These are phyloP conservation scores for Boletus mariae DNA, from an alignment of 1,284 basidiomycete genomes.

Conservation along the genomic window DNA sequence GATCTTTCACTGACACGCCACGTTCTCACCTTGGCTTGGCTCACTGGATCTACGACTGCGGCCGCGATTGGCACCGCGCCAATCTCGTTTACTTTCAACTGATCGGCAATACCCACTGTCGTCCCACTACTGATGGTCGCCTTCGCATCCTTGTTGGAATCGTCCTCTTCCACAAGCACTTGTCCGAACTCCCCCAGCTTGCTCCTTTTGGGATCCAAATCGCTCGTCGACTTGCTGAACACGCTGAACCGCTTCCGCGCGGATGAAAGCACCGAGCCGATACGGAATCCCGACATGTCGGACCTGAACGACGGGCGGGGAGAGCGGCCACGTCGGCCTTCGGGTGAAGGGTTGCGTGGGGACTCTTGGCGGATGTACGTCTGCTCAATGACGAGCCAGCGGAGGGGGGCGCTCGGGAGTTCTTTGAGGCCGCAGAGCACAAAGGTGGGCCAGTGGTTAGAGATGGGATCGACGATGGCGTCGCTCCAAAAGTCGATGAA, in stretches of 20 bases:
- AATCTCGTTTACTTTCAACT: constrained; percentile 4
- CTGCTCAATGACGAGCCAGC: constrained; percentile 68
- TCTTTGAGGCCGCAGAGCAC: constrained; percentile 62
- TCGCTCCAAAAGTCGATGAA: constrained; percentile 79
- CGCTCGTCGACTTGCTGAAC: constrained; percentile 38
- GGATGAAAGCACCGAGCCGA: constrained; percentile 40
- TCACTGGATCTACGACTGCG: not conserved
- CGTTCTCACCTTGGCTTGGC: constrained; percentile 17
- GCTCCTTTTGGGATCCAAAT: constrained; percentile 30
- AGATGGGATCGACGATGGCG: constrained; percentile 61
- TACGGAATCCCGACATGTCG: constrained; percentile 36
- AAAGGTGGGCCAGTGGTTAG: constrained; percentile 60
- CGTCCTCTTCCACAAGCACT: constrained; percentile 49
- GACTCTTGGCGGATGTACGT: constrained; percentile 37
- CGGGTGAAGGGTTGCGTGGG: constrained; percentile 23
- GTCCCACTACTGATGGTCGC: constrained; percentile 4
- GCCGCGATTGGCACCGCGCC: not conserved
- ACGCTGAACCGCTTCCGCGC: constrained; percentile 58
- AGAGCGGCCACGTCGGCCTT: constrained; percentile 36
- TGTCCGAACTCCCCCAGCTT: constrained; percentile 64
- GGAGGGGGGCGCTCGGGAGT: constrained; percentile 29
- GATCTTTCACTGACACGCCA: not conserved
- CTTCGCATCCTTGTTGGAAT: constrained; percentile 10
- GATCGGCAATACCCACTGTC: constrained; percentile 11
- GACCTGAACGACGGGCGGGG: constrained; percentile 50